These are phyloP conservation scores for Dothistroma pini DNA, from an alignment of 2,329 filamentous ascomycete genomes.

Conservation along the genomic window DNA sequence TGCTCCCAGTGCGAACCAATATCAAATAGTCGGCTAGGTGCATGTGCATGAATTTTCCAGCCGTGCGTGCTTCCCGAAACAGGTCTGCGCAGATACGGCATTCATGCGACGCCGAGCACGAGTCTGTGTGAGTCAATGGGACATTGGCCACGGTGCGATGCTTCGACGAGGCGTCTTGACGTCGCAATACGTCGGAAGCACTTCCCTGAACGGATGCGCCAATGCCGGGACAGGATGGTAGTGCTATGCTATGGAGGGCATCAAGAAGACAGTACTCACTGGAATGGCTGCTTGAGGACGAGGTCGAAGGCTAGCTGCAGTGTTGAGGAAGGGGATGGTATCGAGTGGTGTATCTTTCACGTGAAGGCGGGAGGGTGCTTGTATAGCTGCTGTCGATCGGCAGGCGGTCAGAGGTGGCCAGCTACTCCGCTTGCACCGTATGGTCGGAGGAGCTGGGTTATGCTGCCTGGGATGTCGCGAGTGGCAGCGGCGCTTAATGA, in stretches of 20 bases:
- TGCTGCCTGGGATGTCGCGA: not conserved
- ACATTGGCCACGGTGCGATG: not conserved
- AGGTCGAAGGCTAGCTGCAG: slow-evolving; percentile 6
- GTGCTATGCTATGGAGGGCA: not conserved
- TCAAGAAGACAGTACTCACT: not conserved
- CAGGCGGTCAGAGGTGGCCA: slow-evolving; percentile 2
- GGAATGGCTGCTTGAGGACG: not conserved
- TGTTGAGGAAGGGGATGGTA: slow-evolving; percentile 5
- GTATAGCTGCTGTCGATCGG: not conserved
- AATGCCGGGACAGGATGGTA: slow-evolving; percentile 6
- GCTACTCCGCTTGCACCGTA: not conserved
- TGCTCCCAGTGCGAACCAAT: slow-evolving; percentile 10
- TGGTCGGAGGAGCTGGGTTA: slow-evolving; percentile 1
- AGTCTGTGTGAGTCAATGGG: not conserved
- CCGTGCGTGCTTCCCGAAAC: slow-evolving; percentile 10
- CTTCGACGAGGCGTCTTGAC: not conserved
- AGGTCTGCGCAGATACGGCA: slow-evolving; percentile 7
- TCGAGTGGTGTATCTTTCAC: slow-evolving; percentile 9
- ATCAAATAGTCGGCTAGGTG: slow-evolving; percentile 25
- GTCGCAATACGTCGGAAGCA: not conserved
- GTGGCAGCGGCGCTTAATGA: slow-evolving; percentile 1
- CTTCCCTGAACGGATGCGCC: slow-evolving; percentile 1
- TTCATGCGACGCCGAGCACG: slow-evolving; percentile 3
- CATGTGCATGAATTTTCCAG: slow-evolving; percentile 17
- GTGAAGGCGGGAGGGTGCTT: slow-evolving; percentile 6